Conservation (phyloP, 306 rosid species). For the Castanospermum australe region DNA sequence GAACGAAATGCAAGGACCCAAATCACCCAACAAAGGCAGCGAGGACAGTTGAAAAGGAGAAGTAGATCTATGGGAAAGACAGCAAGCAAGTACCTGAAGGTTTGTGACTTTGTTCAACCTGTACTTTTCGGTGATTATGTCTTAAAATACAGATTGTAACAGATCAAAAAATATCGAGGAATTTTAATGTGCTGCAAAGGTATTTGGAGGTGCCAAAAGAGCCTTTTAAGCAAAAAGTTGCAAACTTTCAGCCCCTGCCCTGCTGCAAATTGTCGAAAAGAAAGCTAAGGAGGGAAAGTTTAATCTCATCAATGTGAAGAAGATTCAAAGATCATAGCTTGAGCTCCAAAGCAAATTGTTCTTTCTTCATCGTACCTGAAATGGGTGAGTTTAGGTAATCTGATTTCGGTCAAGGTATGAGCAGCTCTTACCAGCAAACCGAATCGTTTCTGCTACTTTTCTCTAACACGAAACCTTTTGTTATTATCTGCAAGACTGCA, state of each 20-base stretch:
- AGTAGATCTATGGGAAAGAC: not conserved
- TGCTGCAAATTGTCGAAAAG: not conserved
- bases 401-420: not conserved
- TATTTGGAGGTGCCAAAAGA: not conserved
- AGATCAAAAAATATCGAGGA: not conserved
- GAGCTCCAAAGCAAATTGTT: not conserved
- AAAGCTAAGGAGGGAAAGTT: constrained; percentile 14
- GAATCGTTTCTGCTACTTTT: constrained; percentile 8
- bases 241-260: not conserved
- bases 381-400: not conserved
- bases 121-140: not conserved
- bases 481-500: constrained; percentile 37
- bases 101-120: not conserved
- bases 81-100: not conserved
- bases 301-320: not conserved
- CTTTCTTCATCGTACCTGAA: constrained; percentile 1
- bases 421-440: not conserved
- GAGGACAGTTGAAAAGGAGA: not conserved
- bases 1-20: not conserved
- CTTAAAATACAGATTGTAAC: not conserved
- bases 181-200: not conserved
- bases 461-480: constrained; percentile 28
- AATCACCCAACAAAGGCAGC: not conserved
- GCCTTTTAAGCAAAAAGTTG: constrained; percentile 17
- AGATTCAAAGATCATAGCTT: not conserved